These are phyloP conservation scores for Trichaptum fuscoviolaceum DNA, from an alignment of 768 basidiomycete species.

Conservation along the genomic window DNA sequence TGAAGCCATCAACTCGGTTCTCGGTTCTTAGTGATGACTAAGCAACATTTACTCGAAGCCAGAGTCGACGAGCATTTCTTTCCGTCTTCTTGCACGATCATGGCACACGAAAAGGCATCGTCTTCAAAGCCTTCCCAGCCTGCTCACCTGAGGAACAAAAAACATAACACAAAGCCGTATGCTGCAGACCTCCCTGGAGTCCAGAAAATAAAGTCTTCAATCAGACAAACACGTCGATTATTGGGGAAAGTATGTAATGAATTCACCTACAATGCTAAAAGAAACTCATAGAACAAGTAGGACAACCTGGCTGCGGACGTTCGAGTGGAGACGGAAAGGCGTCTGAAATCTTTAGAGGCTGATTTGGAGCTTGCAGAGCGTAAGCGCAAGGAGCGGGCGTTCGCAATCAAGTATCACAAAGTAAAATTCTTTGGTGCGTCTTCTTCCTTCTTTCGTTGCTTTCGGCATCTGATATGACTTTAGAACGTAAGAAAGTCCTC, in stretches of 20 bases:
- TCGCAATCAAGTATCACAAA: conserved; percentile 80
- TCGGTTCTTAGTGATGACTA: too few species aligned
- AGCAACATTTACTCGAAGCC: too few species aligned
- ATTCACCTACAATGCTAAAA: neutral
- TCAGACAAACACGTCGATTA: conserved; percentile 79
- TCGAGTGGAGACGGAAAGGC: conserved; percentile 74
- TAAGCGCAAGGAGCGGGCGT: conserved; percentile 61
- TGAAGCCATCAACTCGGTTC: too few species aligned
- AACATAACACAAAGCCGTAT: neutral
- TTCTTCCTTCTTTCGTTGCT: neutral
- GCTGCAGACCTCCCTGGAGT: conserved; percentile 50
- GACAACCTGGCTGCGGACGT: conserved; percentile 83
- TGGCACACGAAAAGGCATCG: neutral
- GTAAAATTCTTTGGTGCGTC: conserved; percentile 90
- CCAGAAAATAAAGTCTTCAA: conserved; percentile 78
- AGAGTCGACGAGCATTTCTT: neutral
- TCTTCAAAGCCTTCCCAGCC: neutral
- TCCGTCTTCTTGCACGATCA: neutral
- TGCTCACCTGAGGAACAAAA: neutral
- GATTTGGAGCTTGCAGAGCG: conserved; percentile 64
- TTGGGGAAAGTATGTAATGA: conserved; percentile 59
- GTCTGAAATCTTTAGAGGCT: conserved; percentile 66
- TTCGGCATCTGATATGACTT: neutral
- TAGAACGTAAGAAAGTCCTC: conserved; percentile 83
- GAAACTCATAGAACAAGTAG: conserved; percentile 27